Evolutionary conservation across 805 yeast species (phyloP).

Genomic region (Metschnikowia henanensis): DNA sequence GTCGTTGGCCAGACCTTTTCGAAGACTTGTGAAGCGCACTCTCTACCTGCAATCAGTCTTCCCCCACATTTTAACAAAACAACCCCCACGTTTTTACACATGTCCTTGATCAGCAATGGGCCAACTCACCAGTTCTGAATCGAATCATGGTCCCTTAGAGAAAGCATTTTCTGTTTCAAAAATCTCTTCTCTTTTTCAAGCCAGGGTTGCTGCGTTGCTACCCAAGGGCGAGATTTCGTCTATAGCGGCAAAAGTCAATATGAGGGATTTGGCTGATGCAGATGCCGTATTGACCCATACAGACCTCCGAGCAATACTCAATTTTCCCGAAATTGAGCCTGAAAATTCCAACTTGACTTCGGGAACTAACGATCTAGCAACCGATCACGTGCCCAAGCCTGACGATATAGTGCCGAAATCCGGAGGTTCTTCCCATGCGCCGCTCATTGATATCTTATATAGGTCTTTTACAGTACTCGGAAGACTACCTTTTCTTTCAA

Average conservation of each 20-base stretch:
- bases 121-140: constrained; percentile 17
- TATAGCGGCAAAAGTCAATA: constrained; percentile 6
- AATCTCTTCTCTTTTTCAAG: constrained; percentile 6
- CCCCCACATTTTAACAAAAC: too few species aligned
- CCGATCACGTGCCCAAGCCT: background rate
- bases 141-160: background rate
- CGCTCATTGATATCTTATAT: constrained; percentile 29
- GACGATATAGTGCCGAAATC: too few species aligned
- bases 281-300: constrained; percentile 5
- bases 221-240: constrained; percentile 9
- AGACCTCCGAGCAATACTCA: constrained; percentile 4
- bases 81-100: background rate
- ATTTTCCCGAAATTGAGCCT: too few species aligned
- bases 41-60: too few species aligned
- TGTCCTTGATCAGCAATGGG: constrained; percentile 15
- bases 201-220: constrained; percentile 5
- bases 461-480: constrained; percentile 44
- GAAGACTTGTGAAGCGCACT: too few species aligned
- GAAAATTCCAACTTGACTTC: too few species aligned
- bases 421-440: background rate
- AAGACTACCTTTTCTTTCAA: constrained; percentile 47
- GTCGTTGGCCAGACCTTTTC: too few species aligned
- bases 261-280: background rate
- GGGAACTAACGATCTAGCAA: background rate
- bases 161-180: background rate